Conservation (phyloP, 1,284 basidiomycete genomes). For the Neolentinus lepideus region DNA sequence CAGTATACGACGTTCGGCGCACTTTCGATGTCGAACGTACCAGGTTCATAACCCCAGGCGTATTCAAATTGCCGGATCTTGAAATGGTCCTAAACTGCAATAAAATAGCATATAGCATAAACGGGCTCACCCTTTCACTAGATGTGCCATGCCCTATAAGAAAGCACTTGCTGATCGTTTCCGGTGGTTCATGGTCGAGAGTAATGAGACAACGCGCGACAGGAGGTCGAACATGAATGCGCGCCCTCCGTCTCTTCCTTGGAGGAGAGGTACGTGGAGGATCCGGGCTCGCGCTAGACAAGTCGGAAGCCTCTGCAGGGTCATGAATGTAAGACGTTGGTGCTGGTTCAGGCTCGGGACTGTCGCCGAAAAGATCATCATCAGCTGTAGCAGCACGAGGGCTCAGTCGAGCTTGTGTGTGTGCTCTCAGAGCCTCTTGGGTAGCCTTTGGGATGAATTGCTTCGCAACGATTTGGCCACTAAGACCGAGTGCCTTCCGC, state of each 20-base stretch:
- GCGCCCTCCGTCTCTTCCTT: background rate
- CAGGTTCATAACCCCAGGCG: background rate
- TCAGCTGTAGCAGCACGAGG: background rate
- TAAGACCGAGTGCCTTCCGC: background rate
- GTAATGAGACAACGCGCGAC: background rate
- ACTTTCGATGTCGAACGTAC: background rate
- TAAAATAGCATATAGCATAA: background rate
- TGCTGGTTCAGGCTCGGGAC: background rate
- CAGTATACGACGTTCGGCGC: background rate
- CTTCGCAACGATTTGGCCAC: background rate
- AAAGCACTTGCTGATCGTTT: background rate
- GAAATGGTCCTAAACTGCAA: background rate
- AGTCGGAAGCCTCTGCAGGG: background rate
- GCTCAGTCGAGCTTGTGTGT: background rate
- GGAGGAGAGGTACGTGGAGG: background rate
- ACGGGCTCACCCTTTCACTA: background rate
- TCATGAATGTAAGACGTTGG: background rate
- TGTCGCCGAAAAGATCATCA: background rate
- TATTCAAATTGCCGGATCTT: background rate
- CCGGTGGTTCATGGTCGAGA: background rate
- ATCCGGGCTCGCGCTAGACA: background rate
- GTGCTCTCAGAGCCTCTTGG: background rate
- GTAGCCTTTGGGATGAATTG: background rate
- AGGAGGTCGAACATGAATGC: background rate
- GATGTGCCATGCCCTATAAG: background rate